Conservation (phyloP, 2,329 filamentous ascomycete genomes). For the Ascochyta koolunga region DNA sequence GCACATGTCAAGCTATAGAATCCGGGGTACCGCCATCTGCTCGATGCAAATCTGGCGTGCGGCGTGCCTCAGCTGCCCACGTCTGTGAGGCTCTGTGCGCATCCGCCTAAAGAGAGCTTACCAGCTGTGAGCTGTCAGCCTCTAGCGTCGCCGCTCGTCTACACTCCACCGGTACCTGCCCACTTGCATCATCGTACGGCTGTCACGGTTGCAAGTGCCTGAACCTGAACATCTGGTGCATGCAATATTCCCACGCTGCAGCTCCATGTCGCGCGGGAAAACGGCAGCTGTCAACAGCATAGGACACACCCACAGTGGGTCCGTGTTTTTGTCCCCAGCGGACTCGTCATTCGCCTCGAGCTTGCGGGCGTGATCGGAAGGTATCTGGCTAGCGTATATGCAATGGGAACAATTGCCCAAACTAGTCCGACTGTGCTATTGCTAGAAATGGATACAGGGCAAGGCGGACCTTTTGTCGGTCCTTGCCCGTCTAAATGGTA, state of each 20-base stretch:
- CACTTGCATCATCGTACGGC: not conserved
- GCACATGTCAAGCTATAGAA: not conserved
- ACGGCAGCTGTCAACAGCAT: not conserved
- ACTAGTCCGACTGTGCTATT: not conserved
- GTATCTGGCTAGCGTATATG: not conserved
- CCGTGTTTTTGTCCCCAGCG: not conserved
- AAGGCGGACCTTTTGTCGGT: constrained; percentile 1
- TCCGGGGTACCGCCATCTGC: constrained; percentile 18
- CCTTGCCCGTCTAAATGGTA: constrained; percentile 8
- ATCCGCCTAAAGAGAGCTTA: constrained; percentile 25
- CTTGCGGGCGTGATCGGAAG: constrained; percentile 14
- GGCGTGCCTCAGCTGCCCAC: constrained; percentile 21
- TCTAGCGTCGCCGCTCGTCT: constrained; percentile 26
- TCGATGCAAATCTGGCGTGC: constrained; percentile 17
- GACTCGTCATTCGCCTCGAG: constrained; percentile 2
- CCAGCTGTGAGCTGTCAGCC: constrained; percentile 13
- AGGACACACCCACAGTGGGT: constrained; percentile 10
- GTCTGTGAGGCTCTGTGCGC: constrained; percentile 27
- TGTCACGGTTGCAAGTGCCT: too few species aligned
- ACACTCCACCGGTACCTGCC: constrained; percentile 1
- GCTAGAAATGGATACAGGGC: constrained; percentile 10
- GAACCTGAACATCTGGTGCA: not conserved
- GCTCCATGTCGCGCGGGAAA: constrained; percentile 2
- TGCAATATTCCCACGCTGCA: not conserved
- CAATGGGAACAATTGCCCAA: constrained; percentile 6